phyloP scores from a whole-genome alignment of 208 protist genomes.

The Herpetomonas samuelpessoai region DNA sequence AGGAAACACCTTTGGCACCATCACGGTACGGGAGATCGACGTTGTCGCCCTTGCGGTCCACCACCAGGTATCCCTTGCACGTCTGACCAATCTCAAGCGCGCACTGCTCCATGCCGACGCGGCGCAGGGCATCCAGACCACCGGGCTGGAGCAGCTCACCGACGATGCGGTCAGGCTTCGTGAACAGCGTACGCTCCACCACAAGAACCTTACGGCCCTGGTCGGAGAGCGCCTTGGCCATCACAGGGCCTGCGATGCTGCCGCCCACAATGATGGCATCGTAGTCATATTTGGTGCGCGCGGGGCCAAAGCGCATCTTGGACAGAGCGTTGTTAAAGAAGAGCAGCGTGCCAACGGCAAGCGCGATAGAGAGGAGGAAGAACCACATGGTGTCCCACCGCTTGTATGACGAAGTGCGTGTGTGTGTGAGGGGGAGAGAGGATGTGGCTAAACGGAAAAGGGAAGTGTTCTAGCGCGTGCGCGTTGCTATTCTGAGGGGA shows the following conservation, averaged over 20 bases:
- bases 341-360: slow-evolving; percentile 41
- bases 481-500: too few relatives aligned
- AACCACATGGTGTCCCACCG: slow-evolving; percentile 4
- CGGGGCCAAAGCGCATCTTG: slow-evolving; percentile 29
- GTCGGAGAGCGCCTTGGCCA: slow-evolving; percentile 84
- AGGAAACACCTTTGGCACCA: slow-evolving; percentile 60
- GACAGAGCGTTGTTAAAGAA: slow-evolving; percentile 56
- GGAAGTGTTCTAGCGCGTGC: too few relatives aligned
- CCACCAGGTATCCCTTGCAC: slow-evolving; percentile 87
- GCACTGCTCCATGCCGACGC: slow-evolving; percentile 90
- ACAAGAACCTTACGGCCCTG: slow-evolving; percentile 86
- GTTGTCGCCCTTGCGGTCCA: slow-evolving; percentile 52
- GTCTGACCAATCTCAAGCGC: slow-evolving; percentile 78
- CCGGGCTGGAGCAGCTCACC: slow-evolving; percentile 96
- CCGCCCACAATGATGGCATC: slow-evolving; percentile 92
- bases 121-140: slow-evolving; percentile 77
- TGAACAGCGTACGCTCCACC: slow-evolving; percentile 89
- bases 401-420: background rate
- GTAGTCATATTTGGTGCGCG: slow-evolving; percentile 76
- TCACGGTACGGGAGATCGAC: slow-evolving; percentile 79
- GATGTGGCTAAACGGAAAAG: too few relatives aligned
- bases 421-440: background rate
- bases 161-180: slow-evolving; percentile 92
- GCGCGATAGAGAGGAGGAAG: slow-evolving; percentile 28
- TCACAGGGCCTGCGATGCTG: slow-evolving; percentile 87